These are phyloP conservation scores for Pleurostoma richardsiae DNA, from an alignment of 2,329 filamentous ascomycete species.

Conservation along the genomic window DNA sequence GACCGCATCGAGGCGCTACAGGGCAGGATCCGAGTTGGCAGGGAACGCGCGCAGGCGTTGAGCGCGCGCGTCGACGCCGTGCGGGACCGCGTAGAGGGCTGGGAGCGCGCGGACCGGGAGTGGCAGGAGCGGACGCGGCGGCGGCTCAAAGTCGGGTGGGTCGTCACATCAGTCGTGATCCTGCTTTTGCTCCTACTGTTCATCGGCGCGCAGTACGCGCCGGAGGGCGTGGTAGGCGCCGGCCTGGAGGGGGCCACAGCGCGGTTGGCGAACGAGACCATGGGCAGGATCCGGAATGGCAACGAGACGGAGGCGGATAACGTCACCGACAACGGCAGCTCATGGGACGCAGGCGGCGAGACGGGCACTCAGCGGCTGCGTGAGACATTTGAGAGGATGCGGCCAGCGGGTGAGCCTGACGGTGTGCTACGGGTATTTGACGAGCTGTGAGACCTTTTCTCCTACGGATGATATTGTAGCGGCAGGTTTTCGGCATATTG, in stretches of 20 bases:
- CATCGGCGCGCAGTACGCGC: slow-evolving; percentile 25
- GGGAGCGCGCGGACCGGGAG: slow-evolving; percentile 61
- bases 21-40: slow-evolving; percentile 53
- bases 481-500: too few relatives aligned
- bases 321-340: background rate
- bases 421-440: slow-evolving; percentile 35
- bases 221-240: slow-evolving; percentile 5
- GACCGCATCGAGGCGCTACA: slow-evolving; percentile 57
- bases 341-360: slow-evolving; percentile 12
- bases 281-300: slow-evolving; percentile 5
- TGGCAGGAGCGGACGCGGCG: slow-evolving; percentile 64
- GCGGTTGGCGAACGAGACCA: slow-evolving; percentile 7
- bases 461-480: too few relatives aligned
- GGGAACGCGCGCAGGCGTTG: slow-evolving; percentile 53
- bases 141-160: slow-evolving; percentile 60
- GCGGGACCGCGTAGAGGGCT: slow-evolving; percentile 57
- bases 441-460: slow-evolving; percentile 30
- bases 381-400: too few relatives aligned
- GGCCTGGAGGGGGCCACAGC: slow-evolving; percentile 1
- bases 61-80: slow-evolving; percentile 61
- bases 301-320: background rate
- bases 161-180: slow-evolving; percentile 43
- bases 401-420: slow-evolving; percentile 2
- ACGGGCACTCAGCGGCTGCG: slow-evolving; percentile 9
- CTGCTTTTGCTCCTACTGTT: slow-evolving; percentile 43